Evolutionary conservation across 2,329 filamentous ascomycete species (phyloP), one percentile per base, ranked within the genome.

Genomic region (Fusarium staphyleae): DNA sequence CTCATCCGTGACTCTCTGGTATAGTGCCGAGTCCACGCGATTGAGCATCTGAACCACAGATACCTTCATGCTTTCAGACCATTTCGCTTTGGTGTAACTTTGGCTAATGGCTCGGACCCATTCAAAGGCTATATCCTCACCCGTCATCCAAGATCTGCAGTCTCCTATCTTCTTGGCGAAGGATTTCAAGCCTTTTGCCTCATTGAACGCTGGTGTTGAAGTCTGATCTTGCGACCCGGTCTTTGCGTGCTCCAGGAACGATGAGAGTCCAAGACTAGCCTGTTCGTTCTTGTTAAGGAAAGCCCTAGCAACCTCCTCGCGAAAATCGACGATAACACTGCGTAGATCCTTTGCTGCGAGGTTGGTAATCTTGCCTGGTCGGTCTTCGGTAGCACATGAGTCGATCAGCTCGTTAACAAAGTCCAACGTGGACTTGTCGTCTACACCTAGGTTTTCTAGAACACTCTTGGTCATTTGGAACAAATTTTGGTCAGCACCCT

Each of bases 231-330:
- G 79, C 0, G 81, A 77, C 3, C 78, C 78, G 0, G 81, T 75
- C 59, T 86, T 87, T 1, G 84, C 81, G 62, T 87, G 83, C 60
- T 88, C 85, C 4, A 88, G 75, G 60, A 88, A 87, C 4, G 83
- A 84, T 1, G 81, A 84, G 13, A 86, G 74, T 8, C 82, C 82
- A 24, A 83, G 72, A 10, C 78, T 77, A 0, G 79, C 75, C 16
- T 77, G 73, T 37, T 83, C 80, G 48, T 80, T 80, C 57, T 84
- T 84, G 55, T 74, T 79, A 11, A 85, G 69, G 10, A 86, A 68
- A 5, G 82, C 74, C 55, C 77, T 79, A 1, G 81, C 81, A 6
- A 75, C 75, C n/a, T 83, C 80, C 48, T 84, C 80, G 34, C 77
- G 78, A 58, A 83, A 85, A 4, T 75, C 71, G 1, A 74, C 66